These are phyloP conservation scores for Rhizopogon roseolus DNA, from an alignment of 768 basidiomycete species.

Conservation along the genomic window DNA sequence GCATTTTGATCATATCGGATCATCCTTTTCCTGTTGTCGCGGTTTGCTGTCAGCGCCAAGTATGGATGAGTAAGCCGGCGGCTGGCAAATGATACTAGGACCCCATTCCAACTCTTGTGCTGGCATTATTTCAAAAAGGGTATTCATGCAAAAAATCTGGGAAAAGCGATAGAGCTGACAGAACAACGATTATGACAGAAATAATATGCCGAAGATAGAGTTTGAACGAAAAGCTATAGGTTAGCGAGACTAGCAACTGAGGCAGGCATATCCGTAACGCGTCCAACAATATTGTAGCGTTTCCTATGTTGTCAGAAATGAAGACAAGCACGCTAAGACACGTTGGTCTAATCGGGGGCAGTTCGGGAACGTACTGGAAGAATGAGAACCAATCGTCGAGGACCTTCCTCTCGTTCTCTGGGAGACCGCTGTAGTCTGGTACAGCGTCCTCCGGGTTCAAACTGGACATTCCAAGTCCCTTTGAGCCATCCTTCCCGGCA, in stretches of 20 bases:
- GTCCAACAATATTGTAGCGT: conserved; percentile 85
- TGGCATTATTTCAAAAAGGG: no score
- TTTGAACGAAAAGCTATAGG: background rate
- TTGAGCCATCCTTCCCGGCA: conserved; percentile 91
- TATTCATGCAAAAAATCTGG: background rate
- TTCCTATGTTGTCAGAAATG: conserved; percentile 39
- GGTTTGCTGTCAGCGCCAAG: background rate
- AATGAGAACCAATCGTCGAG: conserved; percentile 88
- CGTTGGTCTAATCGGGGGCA: background rate
- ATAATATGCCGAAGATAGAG: background rate
- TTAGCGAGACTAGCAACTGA: conserved; percentile 20
- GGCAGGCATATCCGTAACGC: conserved; percentile 52
- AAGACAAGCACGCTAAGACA: background rate
- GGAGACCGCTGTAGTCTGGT: conserved; percentile 75
- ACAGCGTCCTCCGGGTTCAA: conserved; percentile 83
- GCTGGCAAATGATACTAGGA: background rate
- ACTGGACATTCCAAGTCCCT: conserved; percentile 85
- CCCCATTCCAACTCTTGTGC: no score
- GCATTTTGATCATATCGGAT: background rate
- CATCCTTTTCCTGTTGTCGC: background rate
- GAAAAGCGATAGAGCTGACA: background rate
- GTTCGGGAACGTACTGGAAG: conserved; percentile 60
- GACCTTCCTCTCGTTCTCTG: conserved; percentile 68
- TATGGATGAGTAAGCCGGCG: background rate
- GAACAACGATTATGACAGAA: background rate